Conservation (phyloP, 768 basidiomycete species). For the Cantharellus anzutake region DNA sequence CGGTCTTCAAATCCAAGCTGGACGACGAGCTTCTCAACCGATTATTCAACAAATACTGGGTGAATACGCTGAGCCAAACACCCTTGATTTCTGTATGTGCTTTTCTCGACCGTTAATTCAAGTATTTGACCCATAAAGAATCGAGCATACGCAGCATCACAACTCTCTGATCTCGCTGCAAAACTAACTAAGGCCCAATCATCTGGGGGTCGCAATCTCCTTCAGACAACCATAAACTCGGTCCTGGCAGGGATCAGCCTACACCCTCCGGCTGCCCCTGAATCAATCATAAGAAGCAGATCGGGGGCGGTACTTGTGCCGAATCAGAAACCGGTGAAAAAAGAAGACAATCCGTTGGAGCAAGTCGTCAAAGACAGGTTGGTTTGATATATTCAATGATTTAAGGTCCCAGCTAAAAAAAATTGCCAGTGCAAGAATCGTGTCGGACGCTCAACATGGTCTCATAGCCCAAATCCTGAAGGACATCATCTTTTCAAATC, state of each 20-base stretch:
- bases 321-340: constrained; percentile 39
- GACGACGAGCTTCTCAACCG: constrained; percentile 77
- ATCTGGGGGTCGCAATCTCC: constrained; percentile 30
- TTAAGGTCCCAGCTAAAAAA: not conserved
- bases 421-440: constrained; percentile 54
- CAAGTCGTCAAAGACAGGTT: constrained; percentile 89
- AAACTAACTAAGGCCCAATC: constrained; percentile 62
- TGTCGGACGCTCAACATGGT: constrained; percentile 82
- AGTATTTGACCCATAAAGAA: constrained; percentile 33
- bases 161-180: constrained; percentile 75
- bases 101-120: not conserved
- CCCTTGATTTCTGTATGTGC: constrained; percentile 66
- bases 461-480: constrained; percentile 88
- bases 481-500: constrained; percentile 51
- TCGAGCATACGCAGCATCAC: constrained; percentile 81
- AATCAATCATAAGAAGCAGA: constrained; percentile 18
- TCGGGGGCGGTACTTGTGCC: not conserved
- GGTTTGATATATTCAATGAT: constrained; percentile 9
- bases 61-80: constrained; percentile 87
- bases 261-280: constrained; percentile 20
- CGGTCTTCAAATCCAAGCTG: constrained; percentile 82
- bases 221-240: constrained; percentile 19
- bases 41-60: constrained; percentile 99
- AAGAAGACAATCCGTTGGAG: constrained; percentile 68
- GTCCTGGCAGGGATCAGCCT: not conserved